Evolutionary conservation across 1,284 basidiomycete genomes (phyloP), one percentile per base, ranked within the genome.

Genomic region (Trametes pubescens): DNA sequence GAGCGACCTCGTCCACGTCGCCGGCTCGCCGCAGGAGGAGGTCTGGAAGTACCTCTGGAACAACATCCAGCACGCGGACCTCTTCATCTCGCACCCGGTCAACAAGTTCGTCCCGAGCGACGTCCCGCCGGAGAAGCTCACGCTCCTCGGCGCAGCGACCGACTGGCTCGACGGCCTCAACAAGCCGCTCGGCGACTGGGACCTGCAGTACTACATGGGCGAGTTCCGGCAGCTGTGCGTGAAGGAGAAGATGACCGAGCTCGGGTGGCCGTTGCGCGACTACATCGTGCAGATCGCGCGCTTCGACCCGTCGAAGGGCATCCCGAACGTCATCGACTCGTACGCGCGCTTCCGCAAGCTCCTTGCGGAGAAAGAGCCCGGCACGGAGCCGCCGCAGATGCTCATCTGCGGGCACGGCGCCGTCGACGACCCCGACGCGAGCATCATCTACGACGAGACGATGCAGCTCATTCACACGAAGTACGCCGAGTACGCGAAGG

Each of bases 1-100:
- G 37, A 90, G 88, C 68, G 91, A 93, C 75, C 86, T 93, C 56
- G 86, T 91, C 34, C 88, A 91, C 73, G 80, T 85, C 37, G 78
- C 86, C 35, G 89, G 90, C 44, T 94, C 93, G 7, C 90, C 92
- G 32, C 93, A 95, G 72, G 86, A 91, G 72, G 90, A 92, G 69
- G 93, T 95, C 13, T 95, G 94, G 93, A 85, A 94, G 72, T 95
- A 95, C 76, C 83, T 95, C 18, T 95, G 91, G 89, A 90, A 93
- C 71, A 94, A 94, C 77, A 93, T 96, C 73, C 84, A 93, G 74
- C 82, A 90, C 32, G 89, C 92, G 53, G 93, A 95, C 79, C 77
- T 95, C 71, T 95, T 95, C 81, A 91, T 95, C 79, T 88, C 91
- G 75, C 94, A 96, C 74, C 94, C 94, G n/a, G 93, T 96, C 70